A percentile compares a stretch with the other conserved stretches of the same genome.
These are phyloP conservation scores for Penicillium sp. DNA, from an alignment of 2,329 filamentous ascomycete species.

Conservation along the genomic window DNA sequence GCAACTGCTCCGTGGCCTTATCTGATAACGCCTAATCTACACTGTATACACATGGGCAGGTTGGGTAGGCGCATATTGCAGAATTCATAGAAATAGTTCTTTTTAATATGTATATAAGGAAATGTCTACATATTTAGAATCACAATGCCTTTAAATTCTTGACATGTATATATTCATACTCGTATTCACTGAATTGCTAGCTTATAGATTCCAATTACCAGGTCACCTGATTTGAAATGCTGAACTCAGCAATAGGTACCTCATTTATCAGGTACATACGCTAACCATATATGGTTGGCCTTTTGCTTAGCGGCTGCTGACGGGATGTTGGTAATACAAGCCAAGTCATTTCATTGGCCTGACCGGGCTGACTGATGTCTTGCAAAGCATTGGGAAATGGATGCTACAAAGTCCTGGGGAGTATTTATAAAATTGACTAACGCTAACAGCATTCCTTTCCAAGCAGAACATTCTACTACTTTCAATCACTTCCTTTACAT, in stretches of 20 bases:
- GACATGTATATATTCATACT: not conserved
- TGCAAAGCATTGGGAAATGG: slow-evolving; percentile 19
- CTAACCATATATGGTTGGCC: not conserved
- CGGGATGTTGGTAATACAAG: slow-evolving; percentile 25
- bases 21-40: slow-evolving; percentile 18
- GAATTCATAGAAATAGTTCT: not conserved
- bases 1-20: slow-evolving; percentile 27
- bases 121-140: too few relatives aligned
- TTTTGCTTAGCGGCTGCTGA: slow-evolving; percentile 26
- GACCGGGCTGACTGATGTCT: slow-evolving; percentile 27
- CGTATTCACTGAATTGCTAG: not conserved
- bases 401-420: not conserved
- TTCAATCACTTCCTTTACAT: slow-evolving; percentile 10
- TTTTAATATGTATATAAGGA: not conserved
- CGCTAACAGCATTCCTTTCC: slow-evolving; percentile 16
- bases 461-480: slow-evolving; percentile 23
- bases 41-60: too few relatives aligned
- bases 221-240: slow-evolving; percentile 3
- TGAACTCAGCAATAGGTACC: not conserved
- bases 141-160: not conserved
- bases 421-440: slow-evolving; percentile 31
- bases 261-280: not conserved
- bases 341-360: not conserved
- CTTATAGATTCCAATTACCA: not conserved
- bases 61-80: not conserved